These are phyloP conservation scores for Ceriops tagal DNA, from an alignment of 345 rosid species.

Conservation along the genomic window DNA sequence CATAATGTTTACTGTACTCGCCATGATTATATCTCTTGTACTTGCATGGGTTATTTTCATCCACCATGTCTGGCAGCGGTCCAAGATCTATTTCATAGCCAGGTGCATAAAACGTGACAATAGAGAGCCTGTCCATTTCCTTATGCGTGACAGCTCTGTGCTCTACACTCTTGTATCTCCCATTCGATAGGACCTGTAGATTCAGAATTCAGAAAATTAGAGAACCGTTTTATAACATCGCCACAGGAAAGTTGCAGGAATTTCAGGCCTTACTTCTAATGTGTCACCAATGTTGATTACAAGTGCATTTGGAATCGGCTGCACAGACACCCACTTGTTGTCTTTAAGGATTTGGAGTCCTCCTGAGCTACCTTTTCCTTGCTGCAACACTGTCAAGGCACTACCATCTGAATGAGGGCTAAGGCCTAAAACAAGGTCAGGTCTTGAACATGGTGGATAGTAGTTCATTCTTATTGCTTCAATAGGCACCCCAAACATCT, in stretches of 20 bases:
- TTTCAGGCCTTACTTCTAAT: constrained; percentile 45
- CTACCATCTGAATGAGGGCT: constrained; percentile 99
- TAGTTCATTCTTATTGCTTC: constrained; percentile 99
- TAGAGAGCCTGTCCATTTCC: constrained; percentile 77
- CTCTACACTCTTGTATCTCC: constrained; percentile 92
- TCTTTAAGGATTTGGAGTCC: constrained; percentile 87
- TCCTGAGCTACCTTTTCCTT: constrained; percentile 52
- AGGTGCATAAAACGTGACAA: constrained; percentile 93
- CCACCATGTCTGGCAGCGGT: constrained; percentile 70
- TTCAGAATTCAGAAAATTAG: not conserved
- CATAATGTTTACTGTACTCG: constrained; percentile 82
- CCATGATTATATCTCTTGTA: constrained; percentile 86
- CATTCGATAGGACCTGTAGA: constrained; percentile 78
- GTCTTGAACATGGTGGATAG: constrained; percentile 90
- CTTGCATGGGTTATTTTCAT: constrained; percentile 73
- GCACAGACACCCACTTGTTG: constrained; percentile 61
- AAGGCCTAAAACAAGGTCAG: constrained; percentile 91
- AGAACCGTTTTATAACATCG: not conserved
- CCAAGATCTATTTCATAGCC: constrained; percentile 81
- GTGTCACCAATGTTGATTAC: constrained; percentile 95
- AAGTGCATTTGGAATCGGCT: constrained; percentile 58
- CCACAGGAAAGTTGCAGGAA: not conserved
- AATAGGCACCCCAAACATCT: constrained; percentile 76
- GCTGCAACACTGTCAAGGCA: constrained; percentile 91
- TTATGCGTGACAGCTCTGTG: constrained; percentile 81